phyloP scores from a whole-genome alignment of 768 basidiomycete species.

The Boletus insuetus region DNA sequence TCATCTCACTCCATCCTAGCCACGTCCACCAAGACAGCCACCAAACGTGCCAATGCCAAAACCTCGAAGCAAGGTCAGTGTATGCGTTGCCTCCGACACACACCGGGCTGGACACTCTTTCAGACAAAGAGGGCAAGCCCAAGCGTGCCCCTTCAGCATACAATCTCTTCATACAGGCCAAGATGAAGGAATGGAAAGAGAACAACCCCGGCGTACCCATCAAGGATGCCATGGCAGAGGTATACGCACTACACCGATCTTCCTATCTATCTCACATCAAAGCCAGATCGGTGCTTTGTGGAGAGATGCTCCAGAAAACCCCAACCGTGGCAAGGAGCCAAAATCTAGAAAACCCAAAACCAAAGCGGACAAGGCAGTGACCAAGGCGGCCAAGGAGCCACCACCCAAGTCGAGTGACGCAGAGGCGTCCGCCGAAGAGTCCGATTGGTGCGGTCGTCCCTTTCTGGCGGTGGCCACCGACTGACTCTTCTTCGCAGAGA shows the following conservation, averaged over 20 bases:
- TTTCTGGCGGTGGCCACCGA: not conserved
- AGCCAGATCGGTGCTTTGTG: constrained; percentile 54
- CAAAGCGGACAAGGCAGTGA: constrained; percentile 9
- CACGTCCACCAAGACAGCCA: constrained; percentile 55
- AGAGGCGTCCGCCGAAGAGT: constrained; percentile 24
- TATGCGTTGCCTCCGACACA: not conserved
- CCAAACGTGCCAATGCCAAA: constrained; percentile 49
- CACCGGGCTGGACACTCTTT: not conserved
- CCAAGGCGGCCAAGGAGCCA: constrained; percentile 13
- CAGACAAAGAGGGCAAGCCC: constrained; percentile 44
- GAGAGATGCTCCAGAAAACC: constrained; percentile 61
- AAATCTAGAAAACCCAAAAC: constrained; percentile 48
- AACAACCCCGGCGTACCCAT: constrained; percentile 44
- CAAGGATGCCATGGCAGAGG: constrained; percentile 55
- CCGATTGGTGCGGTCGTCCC: constrained; percentile 10
- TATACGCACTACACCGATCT: constrained; percentile 19
- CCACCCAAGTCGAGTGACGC: constrained; percentile 21
- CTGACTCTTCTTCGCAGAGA: constrained; percentile 4
- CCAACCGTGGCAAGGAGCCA: constrained; percentile 54
- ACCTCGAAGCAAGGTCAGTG: constrained; percentile 37
- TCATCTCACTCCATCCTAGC: constrained; percentile 32
- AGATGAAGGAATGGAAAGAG: constrained; percentile 58
- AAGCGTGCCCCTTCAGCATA: constrained; percentile 62
- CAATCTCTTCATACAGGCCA: constrained; percentile 52
- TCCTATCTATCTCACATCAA: constrained; percentile 3